Conservation (phyloP, 1,284 basidiomycete genomes). For the Porogramme epimiltina region DNA sequence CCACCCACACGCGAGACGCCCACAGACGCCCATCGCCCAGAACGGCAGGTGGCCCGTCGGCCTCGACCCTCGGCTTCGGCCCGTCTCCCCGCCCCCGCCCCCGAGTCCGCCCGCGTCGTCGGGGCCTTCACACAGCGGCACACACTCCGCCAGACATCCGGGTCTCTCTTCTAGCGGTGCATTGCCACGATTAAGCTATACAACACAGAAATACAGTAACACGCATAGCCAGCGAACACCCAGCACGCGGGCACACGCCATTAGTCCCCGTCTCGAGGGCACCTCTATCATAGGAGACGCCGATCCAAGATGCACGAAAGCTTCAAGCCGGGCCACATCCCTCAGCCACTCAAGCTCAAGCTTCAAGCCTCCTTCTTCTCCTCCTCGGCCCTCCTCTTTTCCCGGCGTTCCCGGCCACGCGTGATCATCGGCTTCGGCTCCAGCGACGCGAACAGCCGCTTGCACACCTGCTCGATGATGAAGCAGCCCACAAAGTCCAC, state of each 20-base stretch:
- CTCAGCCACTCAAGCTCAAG: background rate
- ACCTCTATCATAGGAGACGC: no score
- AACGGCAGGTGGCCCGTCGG: no score
- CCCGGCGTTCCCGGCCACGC: constrained; percentile 75
- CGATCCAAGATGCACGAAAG: no score
- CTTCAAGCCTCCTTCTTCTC: constrained; percentile 12
- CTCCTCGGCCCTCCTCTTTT: constrained; percentile 28
- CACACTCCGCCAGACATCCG: background rate
- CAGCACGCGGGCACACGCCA: no score
- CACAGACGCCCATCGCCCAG: no score
- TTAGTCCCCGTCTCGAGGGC: no score
- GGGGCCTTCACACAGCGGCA: no score
- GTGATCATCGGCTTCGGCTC: constrained; percentile 87
- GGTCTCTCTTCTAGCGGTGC: constrained; percentile 9
- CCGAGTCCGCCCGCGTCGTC: no score
- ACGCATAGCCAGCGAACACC: background rate
- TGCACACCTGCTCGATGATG: constrained; percentile 82
- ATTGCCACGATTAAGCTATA: constrained; percentile 13
- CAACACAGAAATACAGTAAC: constrained; percentile 15
- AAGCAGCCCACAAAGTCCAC: constrained; percentile 90
- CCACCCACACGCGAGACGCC: no score
- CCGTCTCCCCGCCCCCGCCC: no score
- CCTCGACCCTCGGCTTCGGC: no score
- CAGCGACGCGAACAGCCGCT: constrained; percentile 86
- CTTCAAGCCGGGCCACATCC: no score